A percentile compares a stretch with the other conserved stretches of the same genome.
phyloP scores from a whole-genome alignment of 345 rosid genomes.

The Syzygium grande region DNA sequence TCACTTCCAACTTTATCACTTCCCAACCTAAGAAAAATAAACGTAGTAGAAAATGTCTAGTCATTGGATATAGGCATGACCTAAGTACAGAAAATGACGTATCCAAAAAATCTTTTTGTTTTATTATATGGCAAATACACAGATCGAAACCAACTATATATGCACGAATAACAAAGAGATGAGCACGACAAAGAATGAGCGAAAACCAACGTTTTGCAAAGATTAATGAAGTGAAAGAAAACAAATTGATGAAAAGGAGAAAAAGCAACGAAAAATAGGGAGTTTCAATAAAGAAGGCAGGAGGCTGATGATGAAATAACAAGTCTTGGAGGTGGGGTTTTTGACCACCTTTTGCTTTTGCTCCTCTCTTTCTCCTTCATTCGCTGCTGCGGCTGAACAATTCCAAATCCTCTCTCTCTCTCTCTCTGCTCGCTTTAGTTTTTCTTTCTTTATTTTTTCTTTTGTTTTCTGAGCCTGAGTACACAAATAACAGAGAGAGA shows the following conservation, averaged over 20 bases:
- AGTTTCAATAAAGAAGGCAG: conserved; percentile 31
- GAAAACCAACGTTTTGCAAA: neutral
- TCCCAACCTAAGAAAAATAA: neutral
- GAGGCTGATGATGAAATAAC: neutral
- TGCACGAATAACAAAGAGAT: neutral
- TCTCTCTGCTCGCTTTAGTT: neutral
- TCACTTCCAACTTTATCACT: neutral
- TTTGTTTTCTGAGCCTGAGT: neutral
- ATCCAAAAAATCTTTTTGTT: neutral
- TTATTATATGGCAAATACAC: neutral
- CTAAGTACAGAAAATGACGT: neutral
- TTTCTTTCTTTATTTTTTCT: neutral
- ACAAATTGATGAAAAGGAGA: conserved; percentile 13
- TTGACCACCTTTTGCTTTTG: neutral
- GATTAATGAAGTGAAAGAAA: neutral
- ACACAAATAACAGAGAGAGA: neutral
- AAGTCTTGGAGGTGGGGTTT: neutral
- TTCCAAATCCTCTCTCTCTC: neutral
- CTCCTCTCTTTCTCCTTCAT: neutral
- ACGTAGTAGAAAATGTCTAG: neutral
- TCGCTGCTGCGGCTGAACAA: neutral
- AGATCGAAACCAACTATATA: neutral
- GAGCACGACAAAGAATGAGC: neutral
- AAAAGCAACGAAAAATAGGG: conserved; percentile 32
- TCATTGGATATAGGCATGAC: neutral